Evolutionary conservation across 2,329 filamentous ascomycete species (phyloP).

Genomic region (Cordyceps cicadae): DNA sequence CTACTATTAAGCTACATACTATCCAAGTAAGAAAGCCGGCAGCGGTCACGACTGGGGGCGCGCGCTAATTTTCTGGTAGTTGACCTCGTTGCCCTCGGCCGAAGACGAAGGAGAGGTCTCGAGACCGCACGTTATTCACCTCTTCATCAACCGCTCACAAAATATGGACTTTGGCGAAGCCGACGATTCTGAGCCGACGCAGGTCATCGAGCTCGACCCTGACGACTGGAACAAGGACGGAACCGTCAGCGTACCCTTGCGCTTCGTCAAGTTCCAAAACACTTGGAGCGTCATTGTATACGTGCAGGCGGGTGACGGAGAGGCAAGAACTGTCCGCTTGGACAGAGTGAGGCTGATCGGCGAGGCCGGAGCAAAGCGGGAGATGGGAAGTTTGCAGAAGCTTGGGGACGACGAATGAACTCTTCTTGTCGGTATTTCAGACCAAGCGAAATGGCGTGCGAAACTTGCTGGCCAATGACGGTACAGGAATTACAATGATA

Average conservation of each 20-base stretch:
- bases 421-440: background rate
- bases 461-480: background rate
- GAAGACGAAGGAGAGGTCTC: conserved; percentile 65
- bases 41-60: background rate
- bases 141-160: conserved; percentile 83
- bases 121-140: conserved; percentile 71
- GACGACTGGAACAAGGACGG: conserved; percentile 76
- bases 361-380: conserved; percentile 82
- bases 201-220: conserved; percentile 64
- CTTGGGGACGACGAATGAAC: conserved; percentile 63
- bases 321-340: conserved; percentile 76
- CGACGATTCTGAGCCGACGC: conserved; percentile 73
- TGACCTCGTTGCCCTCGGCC: conserved; percentile 67
- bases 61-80: conserved; percentile 34
- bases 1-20: conserved; percentile 81
- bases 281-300: conserved; percentile 81
- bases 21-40: conserved; percentile 43
- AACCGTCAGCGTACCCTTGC: conserved; percentile 63
- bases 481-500: conserved; percentile 3
- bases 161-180: conserved; percentile 94
- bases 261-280: conserved; percentile 97
- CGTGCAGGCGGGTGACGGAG: conserved; percentile 75
- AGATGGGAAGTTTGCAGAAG: conserved; percentile 94
- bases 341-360: conserved; percentile 75
- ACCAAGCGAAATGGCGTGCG: background rate